phyloP scores from a whole-genome alignment of 306 rosid species.

The Sindora glabra region DNA sequence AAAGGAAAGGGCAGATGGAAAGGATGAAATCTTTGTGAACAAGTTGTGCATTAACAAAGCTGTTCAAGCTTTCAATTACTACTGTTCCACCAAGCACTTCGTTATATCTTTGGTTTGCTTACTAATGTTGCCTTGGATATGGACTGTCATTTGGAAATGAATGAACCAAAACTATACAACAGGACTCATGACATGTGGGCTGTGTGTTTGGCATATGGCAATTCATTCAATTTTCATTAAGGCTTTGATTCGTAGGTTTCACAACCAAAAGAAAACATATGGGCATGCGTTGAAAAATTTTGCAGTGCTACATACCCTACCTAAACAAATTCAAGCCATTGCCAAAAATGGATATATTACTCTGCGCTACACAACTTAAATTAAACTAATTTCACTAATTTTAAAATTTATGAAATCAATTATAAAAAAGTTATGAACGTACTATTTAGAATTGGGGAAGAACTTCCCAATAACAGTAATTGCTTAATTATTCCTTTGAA shows the following conservation, averaged over 20 bases:
- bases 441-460: background rate
- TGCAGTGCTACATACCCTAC: slow-evolving; percentile 14
- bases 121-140: slow-evolving; percentile 23
- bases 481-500: background rate
- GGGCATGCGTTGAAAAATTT: slow-evolving; percentile 33
- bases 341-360: slow-evolving; percentile 3
- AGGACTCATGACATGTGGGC: slow-evolving; percentile 34
- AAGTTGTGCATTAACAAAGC: slow-evolving; percentile 4
- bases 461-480: slow-evolving; percentile 5
- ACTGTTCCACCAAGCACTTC: slow-evolving; percentile 18
- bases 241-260: slow-evolving; percentile 22
- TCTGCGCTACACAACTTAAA: no score
- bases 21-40: slow-evolving; percentile 15
- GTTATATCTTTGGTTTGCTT: slow-evolving; percentile 12
- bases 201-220: slow-evolving; percentile 34
- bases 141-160: slow-evolving; percentile 29
- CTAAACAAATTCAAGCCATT: slow-evolving; percentile 10
- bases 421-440: no score
- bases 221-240: slow-evolving; percentile 29
- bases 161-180: slow-evolving; percentile 31
- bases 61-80: slow-evolving; percentile 12
- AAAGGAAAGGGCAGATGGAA: background rate
- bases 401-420: no score
- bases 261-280: slow-evolving; percentile 16
- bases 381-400: no score